Conservation (phyloP, 306 rosid species). For the Astragalus glycyphyllos region DNA sequence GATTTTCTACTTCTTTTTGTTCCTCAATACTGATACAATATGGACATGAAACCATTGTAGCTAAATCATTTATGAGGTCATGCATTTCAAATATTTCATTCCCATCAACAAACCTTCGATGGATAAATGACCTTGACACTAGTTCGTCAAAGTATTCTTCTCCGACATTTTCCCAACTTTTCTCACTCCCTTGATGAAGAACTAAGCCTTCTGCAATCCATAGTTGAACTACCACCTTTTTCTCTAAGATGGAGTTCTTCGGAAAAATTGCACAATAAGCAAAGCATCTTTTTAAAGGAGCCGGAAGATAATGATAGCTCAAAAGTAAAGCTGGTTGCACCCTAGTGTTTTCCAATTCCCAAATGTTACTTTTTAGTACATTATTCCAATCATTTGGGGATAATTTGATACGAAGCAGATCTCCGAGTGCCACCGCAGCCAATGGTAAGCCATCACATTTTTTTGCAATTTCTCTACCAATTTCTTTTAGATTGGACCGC, state of each 20-base stretch:
- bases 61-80: too few species aligned
- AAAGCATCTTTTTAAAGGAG: slow-evolving; percentile 37
- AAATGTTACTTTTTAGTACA: not conserved
- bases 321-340: not conserved
- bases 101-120: not conserved
- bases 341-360: not conserved
- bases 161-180: slow-evolving; percentile 29
- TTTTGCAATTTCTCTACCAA: slow-evolving; percentile 45
- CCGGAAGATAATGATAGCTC: not conserved
- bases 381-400: not conserved
- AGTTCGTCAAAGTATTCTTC: slow-evolving; percentile 43
- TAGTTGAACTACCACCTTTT: slow-evolving; percentile 13
- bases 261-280: slow-evolving; percentile 38
- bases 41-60: too few species aligned
- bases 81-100: too few species aligned
- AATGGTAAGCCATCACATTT: slow-evolving; percentile 56
- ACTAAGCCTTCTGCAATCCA: slow-evolving; percentile 51
- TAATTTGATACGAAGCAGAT: slow-evolving; percentile 35
- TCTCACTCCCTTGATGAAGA: not conserved
- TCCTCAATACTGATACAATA: too few species aligned
- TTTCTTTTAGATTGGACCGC: slow-evolving; percentile 29
- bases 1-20: too few species aligned
- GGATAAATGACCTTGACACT: slow-evolving; percentile 40
- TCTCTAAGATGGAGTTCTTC: slow-evolving; percentile 16
- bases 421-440: slow-evolving; percentile 51